Evolutionary conservation across 805 yeast species (phyloP), one percentile per base, ranked within the genome.

Genomic region (Wickerhamiella qilinensis): DNA sequence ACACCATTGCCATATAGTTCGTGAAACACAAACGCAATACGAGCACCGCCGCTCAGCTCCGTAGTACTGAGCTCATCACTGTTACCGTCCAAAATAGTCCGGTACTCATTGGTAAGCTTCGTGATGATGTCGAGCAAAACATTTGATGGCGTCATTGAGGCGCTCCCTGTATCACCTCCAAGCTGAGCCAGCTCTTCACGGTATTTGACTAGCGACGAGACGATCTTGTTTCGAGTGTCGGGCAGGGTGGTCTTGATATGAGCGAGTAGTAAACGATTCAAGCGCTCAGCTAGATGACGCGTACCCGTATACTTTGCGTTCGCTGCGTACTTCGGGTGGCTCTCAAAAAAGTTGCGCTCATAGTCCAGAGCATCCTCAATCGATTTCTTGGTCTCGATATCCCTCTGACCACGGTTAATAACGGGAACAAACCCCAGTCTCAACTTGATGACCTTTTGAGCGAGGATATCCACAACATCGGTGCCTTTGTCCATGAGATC

Each of bases 401-500:
- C 98, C 56, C 81, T 84, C 67, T 91, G 98, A 54, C 97, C 96
- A 64, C 98, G 74, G 60, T 85, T 85, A 51, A 86, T 86, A 37
- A 91, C 98, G 2, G 98, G 97, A 43, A 91, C 91, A 53, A 88
- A 91, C 40, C 98, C 98, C 44, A 83, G 81, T 59, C 95, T 73
- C 53, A 91, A 71, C 6, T 97, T 97, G 53, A 91, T 88, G 37
- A 91, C 88, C 57, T 95, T 73, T 41, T 96, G 96, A 11, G 95
- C 86, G 52, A 91, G 67, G 51, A 91, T 86, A 56, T 91, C 98
- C 51, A 85, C 73, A 33, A 93, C 97, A 62, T 91, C 94, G 3
- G 98, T 91, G 40, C 98, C 98, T 52, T 83, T 78, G 58, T 91
- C 98, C 98, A 91, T 91, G 48, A 91, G 71, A 61, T 91, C 98